These are phyloP conservation scores for Cruciata laevipes DNA, from an alignment of 257 asterid species.

Conservation along the genomic window DNA sequence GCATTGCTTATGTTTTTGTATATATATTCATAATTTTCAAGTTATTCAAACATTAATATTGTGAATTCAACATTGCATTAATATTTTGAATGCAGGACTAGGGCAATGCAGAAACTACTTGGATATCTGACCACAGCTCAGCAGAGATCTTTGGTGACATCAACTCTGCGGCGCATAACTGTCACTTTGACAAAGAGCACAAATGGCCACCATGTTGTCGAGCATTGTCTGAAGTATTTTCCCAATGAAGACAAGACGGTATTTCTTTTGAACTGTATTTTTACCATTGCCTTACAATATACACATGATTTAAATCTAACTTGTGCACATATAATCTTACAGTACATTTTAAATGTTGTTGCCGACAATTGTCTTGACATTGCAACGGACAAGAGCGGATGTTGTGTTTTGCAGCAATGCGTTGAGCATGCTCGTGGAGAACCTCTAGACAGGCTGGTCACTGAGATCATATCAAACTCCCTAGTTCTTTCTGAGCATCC, in stretches of 20 bases:
- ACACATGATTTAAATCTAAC: no score
- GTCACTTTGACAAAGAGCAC: conserved; percentile 27
- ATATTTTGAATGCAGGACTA: conserved; percentile 35
- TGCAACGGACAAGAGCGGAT: conserved; percentile 57
- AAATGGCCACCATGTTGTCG: conserved; percentile 59
- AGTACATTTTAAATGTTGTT: conserved; percentile 42
- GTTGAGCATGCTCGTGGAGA: conserved; percentile 30
- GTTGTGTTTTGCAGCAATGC: conserved; percentile 57
- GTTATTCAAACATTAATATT: no score
- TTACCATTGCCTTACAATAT: background rate
- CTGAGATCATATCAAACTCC: conserved; percentile 36
- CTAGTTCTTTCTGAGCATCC: conserved; percentile 35
- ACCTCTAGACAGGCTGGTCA: conserved; percentile 28
- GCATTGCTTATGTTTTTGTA: no score
- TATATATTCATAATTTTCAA: no score
- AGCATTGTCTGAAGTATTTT: conserved; percentile 31
- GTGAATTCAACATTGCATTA: no score
- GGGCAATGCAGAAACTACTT: conserved; percentile 47
- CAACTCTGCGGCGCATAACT: conserved; percentile 29
- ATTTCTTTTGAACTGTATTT: background rate
- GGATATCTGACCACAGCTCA: conserved; percentile 25
- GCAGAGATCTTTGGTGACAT: conserved; percentile 24
- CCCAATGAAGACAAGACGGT: conserved; percentile 46
- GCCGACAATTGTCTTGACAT: conserved; percentile 47
- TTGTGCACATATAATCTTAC: background rate